Evolutionary conservation across 495 filamentous ascomycete genomes (phyloP).

Genomic region (Sporormia fimetaria): DNA sequence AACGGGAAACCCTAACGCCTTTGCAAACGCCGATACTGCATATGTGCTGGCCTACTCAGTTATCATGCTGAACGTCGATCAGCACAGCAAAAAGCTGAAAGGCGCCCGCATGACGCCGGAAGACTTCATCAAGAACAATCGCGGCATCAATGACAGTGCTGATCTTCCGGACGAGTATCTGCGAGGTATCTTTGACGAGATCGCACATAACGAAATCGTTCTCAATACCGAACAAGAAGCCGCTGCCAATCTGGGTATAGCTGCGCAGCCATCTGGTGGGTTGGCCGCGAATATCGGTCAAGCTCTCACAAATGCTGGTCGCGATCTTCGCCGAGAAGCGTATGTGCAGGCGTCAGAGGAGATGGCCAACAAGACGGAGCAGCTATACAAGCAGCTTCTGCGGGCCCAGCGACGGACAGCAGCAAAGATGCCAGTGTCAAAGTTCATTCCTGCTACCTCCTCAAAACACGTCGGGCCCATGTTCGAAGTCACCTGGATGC

Average conservation of each 20-base stretch:
- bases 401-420: slow-evolving; percentile 70
- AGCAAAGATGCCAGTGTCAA: slow-evolving; percentile 52
- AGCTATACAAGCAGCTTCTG: slow-evolving; percentile 83
- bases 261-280: slow-evolving; percentile 50
- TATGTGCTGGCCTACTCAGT: slow-evolving; percentile 95
- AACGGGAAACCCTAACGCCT: slow-evolving; percentile 89
- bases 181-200: slow-evolving; percentile 80
- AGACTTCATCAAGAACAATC: slow-evolving; percentile 98
- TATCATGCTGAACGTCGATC: slow-evolving; percentile 60
- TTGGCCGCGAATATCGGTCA: slow-evolving; percentile 80
- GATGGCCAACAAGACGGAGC: slow-evolving; percentile 78
- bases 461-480: slow-evolving; percentile 93
- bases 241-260: slow-evolving; percentile 58
- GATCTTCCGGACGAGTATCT: slow-evolving; percentile 92
- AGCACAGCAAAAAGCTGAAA: slow-evolving; percentile 80
- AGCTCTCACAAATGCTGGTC: slow-evolving; percentile 76
- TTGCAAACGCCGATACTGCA: slow-evolving; percentile 94
- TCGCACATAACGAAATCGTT: slow-evolving; percentile 83
- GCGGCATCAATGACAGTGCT: slow-evolving; percentile 94
- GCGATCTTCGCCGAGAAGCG: slow-evolving; percentile 85
- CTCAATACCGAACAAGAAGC: slow-evolving; percentile 81
- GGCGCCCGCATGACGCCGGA: slow-evolving; percentile 77
- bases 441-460: slow-evolving; percentile 83
- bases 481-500: slow-evolving; percentile 99
- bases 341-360: slow-evolving; percentile 91